Evolutionary conservation across 2,329 filamentous ascomycete species (phyloP), one percentile per base, ranked within the genome.

Genomic region (Ascochyta fabae): DNA sequence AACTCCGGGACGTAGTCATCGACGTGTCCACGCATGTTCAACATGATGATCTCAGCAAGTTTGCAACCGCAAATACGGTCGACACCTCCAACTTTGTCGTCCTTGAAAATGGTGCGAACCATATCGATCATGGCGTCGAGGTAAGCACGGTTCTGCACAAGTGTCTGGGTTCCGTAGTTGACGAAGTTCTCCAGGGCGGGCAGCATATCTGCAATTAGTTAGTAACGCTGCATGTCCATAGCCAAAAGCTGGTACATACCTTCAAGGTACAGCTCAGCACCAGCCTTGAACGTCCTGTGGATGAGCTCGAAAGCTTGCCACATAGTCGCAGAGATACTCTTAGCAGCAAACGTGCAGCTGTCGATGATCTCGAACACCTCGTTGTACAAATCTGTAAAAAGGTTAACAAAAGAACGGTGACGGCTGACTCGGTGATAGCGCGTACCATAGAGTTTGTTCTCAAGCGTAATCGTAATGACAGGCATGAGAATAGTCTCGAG

Each of bases 281-380:
- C 95, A 55, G 92, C 90, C 80, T 98, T 98, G 83, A 99, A 99
- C 1, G 94, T 97, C 63, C 91, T 87, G 78, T 98, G 94, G 61
- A 99, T 96, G 40, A 98, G 84, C 79, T 96, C 93, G 74, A 99
- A 99, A 2, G 95, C 94, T 77, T 94, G 88, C 95, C 95, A 99
- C 95, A 99, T 99, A 38, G 91, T 96, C 9, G 89, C 87, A 1
- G 95, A 97, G 65, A 99, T 98, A 55, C 86, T 86, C 82, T 98
- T 99, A 59, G 95, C 94, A 10, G 95, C 92, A 75, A 98, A 99
- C 7, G 95, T 99, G 82, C 95, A 99, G 82, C 92, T 97, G 76
- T 99, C 95, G 67, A 99, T 96, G 68, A 99, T 99, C 78, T 99
- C 95, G 66, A 99, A 99, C 5, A 98, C 87, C 75, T 99, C 95